Conservation (phyloP, 495 filamentous ascomycete genomes). For the Cryomyces antarcticus region DNA sequence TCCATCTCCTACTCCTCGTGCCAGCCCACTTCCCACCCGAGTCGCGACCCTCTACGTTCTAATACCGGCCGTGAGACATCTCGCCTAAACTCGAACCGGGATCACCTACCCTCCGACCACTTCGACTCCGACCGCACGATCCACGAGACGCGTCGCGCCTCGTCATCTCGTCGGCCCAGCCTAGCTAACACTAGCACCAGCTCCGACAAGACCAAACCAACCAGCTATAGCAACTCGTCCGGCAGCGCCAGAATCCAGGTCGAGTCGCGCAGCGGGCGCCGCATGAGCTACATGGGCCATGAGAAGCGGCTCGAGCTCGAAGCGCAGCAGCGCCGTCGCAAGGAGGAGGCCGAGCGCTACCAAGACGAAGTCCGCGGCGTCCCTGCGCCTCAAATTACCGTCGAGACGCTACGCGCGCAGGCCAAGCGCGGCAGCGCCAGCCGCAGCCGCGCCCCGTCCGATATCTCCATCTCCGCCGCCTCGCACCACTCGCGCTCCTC, state of each 20-base stretch:
- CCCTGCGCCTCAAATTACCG: neutral
- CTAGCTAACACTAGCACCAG: neutral
- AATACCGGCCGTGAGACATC: too few relatives aligned
- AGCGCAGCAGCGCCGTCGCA: neutral
- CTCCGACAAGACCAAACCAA: neutral
- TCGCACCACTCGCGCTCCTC: neutral
- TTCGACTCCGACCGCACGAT: slow-evolving; percentile 6
- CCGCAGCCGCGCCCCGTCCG: neutral
- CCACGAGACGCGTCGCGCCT: neutral
- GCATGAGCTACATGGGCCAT: neutral
- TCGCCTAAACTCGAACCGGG: neutral
- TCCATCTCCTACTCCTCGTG: neutral
- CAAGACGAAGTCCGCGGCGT: neutral
- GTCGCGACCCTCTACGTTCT: neutral
- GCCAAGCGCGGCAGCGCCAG: neutral
- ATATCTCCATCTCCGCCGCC: neutral
- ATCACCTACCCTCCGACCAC: slow-evolving; percentile 4
- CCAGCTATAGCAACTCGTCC: neutral
- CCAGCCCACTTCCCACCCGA: neutral
- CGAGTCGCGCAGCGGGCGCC: neutral
- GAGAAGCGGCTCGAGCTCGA: neutral
- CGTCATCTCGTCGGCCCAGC: neutral
- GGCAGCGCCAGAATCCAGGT: neutral
- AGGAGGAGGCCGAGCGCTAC: neutral
- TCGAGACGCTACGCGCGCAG: neutral